Conservation (phyloP, 2,329 filamentous ascomycete genomes). For the Clathrospora elynae region DNA sequence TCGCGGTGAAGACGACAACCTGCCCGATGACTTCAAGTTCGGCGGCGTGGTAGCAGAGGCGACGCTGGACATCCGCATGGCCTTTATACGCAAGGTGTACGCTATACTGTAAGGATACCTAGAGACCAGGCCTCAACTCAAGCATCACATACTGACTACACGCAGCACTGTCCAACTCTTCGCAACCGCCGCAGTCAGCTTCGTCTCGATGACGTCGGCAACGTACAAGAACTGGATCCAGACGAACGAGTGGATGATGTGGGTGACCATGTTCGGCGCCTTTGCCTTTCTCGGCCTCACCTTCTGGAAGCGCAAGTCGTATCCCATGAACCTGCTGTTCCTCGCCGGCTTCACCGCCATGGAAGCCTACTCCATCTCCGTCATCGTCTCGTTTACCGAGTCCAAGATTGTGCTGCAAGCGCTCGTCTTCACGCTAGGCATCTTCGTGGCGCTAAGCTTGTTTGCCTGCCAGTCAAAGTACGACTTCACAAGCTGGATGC, state of each 20-base stretch:
- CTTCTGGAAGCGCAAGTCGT: constrained; percentile 61
- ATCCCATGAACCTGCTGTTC: constrained; percentile 93
- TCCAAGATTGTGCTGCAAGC: constrained; percentile 85
- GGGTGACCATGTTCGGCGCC: constrained; percentile 68
- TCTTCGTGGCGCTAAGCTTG: constrained; percentile 68
- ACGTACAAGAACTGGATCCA: constrained; percentile 89
- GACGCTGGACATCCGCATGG: constrained; percentile 93
- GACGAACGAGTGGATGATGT: constrained; percentile 79
- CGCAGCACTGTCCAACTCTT: constrained; percentile 82
- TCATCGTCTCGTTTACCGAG: constrained; percentile 90
- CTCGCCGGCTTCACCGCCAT: constrained; percentile 85
- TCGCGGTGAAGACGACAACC: constrained; percentile 82
- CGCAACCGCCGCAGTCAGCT: constrained; percentile 78
- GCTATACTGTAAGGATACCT: constrained; percentile 72
- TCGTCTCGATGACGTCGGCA: constrained; percentile 81
- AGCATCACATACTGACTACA: constrained; percentile 17
- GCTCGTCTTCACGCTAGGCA: constrained; percentile 76
- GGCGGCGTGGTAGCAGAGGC: constrained; percentile 92
- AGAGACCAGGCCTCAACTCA: not conserved
- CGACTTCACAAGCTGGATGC: constrained; percentile 97
- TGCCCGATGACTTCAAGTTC: constrained; percentile 99
- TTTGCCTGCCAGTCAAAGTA: constrained; percentile 98
- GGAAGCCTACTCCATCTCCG: constrained; percentile 91
- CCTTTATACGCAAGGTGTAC: constrained; percentile 97
- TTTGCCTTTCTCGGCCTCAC: constrained; percentile 47